Base-by-base conservation (phyloP, 2,329 filamentous ascomycete genomes). In the Periconia sp. region DNA sequence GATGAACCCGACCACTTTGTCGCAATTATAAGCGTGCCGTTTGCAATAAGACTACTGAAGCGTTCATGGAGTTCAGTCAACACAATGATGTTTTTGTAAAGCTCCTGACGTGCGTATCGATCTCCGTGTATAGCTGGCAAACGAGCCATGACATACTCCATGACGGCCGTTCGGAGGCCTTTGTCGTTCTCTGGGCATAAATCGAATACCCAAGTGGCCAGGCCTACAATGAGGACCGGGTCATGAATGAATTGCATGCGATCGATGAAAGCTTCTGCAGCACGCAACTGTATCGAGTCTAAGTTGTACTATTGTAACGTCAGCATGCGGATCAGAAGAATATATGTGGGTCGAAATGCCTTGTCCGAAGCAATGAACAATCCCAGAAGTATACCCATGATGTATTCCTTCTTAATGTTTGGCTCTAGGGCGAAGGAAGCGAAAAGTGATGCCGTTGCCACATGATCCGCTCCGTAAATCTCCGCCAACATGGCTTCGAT, bases 301-400 rank as follows among this genome's bases (percentile, higher is more conserved):
- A 63, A 47, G 19, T 33, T 44, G 36, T 63, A 63, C 57, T 62
- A 35, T n/a, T 11, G 6, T 2, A 1, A n/a, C n/a, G n/a, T n/a
- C n/a, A n/a, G n/a, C n/a, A n/a, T n/a, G n/a, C n/a, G n/a, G n/a
- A n/a, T n/a, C n/a, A n/a, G n/a, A n/a, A n/a, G n/a, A n/a, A n/a
- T n/a, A n/a, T 0, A 6, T n/a, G 8, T 10, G 9, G 10, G 4
- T 24, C 21, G 9, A 21, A n/a, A 16, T 8, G 24, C 59, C 45
- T 63, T 63, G 31, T 63, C 59, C 4, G 40, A 45, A 0, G 59
- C 51, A 22, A 61, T 36, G 46, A 60, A 61, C 3, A 61, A 22
- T 2, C 31, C 30, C 0, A 60, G 21, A 1, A 63, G 33, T 1
- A 45, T 31, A 4, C n/a, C 39, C 29, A 58, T 49, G 5, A 46